Base-by-base conservation (phyloP, 345 rosid genomes). In the Salix suchowensis region DNA sequence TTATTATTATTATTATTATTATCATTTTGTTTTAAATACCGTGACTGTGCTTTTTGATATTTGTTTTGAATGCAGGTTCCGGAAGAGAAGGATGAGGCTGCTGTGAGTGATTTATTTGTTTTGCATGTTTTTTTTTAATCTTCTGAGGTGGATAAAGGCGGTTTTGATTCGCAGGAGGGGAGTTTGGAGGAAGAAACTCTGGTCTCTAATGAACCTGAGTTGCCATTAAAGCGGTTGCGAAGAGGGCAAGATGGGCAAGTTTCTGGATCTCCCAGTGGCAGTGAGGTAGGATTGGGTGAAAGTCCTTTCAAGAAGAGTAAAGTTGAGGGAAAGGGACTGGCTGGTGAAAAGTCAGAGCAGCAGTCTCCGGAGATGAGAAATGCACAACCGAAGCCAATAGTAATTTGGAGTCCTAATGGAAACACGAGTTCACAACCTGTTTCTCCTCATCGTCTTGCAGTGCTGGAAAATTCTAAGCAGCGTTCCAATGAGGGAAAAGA, bases 171-270 rank as follows among this genome's bases (percentile, higher is more conserved):
- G 76, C 79, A 87, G 88, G 87, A 75, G 32, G 87, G 73, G 23
- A 81, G 78, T 74, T 65, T 71, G 67, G 90, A 79, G 60, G 91
- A 86, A 28, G 88, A 85, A 67, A 77, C 84, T 66, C 81, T 71
- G 61, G 52, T 23, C 2, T 79, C 81, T 64, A 88, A 76, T 75
- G 92, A 91, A 78, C 82, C 84, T 68, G 85, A 85, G 55, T 91
- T 78, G 3, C 98, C 98, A 23, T 66, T 95, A 42, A 96, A 96
- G 88, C 87, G 97, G 81, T 66, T 82, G 74, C 88, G 96, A 37
- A 88, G 88, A 80, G 80, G 86, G 44, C 94, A 85, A 76, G 88
- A 84, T 54, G 82, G 81, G 76, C 77, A 76, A 19, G 61, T 44
- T 48, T 73, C 86, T 32, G 54, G 82, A 64, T 79, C 82, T 68